A percentile compares a stretch with the other conserved stretches of the same genome.
phyloP scores from a whole-genome alignment of 345 rosid species.

The Abelmoschus esculentus region DNA sequence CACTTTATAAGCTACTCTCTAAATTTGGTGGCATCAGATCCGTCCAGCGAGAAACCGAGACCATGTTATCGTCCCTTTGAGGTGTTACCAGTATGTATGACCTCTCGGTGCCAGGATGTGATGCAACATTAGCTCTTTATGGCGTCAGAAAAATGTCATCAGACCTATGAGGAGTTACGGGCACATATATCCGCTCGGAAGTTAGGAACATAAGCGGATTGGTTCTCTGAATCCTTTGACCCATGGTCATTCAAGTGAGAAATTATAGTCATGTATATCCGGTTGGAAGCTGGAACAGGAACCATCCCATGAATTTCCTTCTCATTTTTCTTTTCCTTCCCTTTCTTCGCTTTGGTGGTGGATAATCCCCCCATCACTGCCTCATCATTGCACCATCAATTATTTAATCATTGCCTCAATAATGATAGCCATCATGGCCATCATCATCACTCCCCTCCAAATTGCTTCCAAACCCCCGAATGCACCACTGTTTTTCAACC shows the following conservation, averaged over 20 bases:
- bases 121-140: conserved; percentile 15
- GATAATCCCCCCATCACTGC: too few species aligned
- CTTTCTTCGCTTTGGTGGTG: too few species aligned
- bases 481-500: too few species aligned
- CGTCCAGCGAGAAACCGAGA: conserved; percentile 8
- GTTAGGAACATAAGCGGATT: conserved; percentile 19
- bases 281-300: conserved; percentile 22
- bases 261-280: conserved; percentile 18
- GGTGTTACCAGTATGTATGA: conserved; percentile 19
- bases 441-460: too few species aligned
- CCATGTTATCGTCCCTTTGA: conserved; percentile 11
- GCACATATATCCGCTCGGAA: conserved; percentile 23
- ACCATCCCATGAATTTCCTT: conserved; percentile 14
- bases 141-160: conserved; percentile 23
- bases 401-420: too few species aligned
- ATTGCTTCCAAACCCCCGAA: too few species aligned
- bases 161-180: conserved; percentile 19
- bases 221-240: conserved; percentile 26
- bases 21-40: conserved; percentile 11
- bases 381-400: too few species aligned
- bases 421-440: too few species aligned
- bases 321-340: too few species aligned
- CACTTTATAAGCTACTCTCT: too few species aligned
- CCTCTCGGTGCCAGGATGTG: conserved; percentile 19
- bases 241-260: conserved; percentile 22